These are phyloP conservation scores for Populus davidiana DNA, from an alignment of 345 rosid species.

Conservation along the genomic window DNA sequence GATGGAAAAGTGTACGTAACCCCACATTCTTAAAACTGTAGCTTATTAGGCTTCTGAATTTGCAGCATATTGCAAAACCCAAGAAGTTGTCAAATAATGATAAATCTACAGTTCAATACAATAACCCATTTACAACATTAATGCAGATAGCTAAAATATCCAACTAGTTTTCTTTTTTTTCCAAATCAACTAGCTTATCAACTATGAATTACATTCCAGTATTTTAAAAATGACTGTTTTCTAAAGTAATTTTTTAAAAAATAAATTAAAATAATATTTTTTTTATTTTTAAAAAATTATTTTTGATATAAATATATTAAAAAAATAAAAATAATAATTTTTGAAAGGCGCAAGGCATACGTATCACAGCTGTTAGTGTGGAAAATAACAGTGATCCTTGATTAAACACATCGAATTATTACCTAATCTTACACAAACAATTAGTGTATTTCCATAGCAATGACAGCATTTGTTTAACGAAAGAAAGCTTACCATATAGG, in stretches of 20 bases:
- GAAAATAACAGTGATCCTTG: neutral
- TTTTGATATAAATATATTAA: no score
- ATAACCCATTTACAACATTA: neutral
- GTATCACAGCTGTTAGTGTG: neutral
- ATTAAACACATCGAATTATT: neutral
- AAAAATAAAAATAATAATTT: no score
- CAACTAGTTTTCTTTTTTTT: neutral
- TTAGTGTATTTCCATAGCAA: neutral
- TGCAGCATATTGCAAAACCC: neutral
- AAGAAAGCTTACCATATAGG: slow-evolving; percentile 48
- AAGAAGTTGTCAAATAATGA: neutral
- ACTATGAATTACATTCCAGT: neutral
- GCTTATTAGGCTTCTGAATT: neutral
- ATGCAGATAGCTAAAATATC: neutral
- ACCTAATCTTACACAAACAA: neutral
- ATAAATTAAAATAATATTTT: no score
- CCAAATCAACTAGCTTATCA: neutral
- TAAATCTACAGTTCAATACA: neutral
- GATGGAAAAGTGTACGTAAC: neutral
- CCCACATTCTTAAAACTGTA: neutral
- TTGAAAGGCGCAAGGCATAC: neutral
- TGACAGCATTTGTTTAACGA: neutral
- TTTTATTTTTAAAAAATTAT: no score
- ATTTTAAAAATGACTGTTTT: no score
- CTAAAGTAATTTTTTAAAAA: no score